Evolutionary conservation across 2,329 filamentous ascomycete genomes (phyloP), one percentile per base, ranked within the genome.

Genomic region (Fusarium pseudoanthophilum): DNA sequence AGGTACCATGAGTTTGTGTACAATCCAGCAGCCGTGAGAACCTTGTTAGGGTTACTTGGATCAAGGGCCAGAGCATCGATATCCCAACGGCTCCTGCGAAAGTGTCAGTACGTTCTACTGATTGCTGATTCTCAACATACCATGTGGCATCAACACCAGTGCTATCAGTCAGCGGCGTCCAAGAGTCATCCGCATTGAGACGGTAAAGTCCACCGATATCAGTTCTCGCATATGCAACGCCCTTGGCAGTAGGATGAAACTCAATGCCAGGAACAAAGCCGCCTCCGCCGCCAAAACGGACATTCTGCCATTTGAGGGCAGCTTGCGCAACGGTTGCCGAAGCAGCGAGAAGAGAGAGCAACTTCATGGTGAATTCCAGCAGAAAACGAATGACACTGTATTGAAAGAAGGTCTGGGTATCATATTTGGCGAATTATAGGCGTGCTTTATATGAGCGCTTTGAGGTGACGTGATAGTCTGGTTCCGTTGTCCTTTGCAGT

Each of bases 31-130:
- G 88, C 87, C 4, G 87, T 83, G 71, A 88, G 89, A 2, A 90
- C 82, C 58, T 85, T 85, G 64, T 85, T 80, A 7, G 86, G 79
- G 57, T 90, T 83, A 32, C 86, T 82, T 2, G 88, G 86, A 66
- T 90, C 88, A 1, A 89, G 81, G 4, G 88, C 89, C 15, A 91
- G 67, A 2, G 88, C 87, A 72, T 90, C 88, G 18, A 89, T 80
- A 11, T 88, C 88, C 88, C 88, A 90, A 62, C 85, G 83, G 71
- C 86, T 83, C 86, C 86, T 87, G 21, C 5, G 3, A 10, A 18
- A 4, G 7, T 14, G 11, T 39, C 37, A 39, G 37, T 21, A 21
- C 11, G 20, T 3, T 21, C 20, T 11, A 11, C 18, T 39, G 6
- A 13, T 7, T 21, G 8, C 9, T 4, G 28, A 2, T 4, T 32